phyloP scores from a whole-genome alignment of 169 alveolate genomes.

The Plasmodium knowlesi region DNA sequence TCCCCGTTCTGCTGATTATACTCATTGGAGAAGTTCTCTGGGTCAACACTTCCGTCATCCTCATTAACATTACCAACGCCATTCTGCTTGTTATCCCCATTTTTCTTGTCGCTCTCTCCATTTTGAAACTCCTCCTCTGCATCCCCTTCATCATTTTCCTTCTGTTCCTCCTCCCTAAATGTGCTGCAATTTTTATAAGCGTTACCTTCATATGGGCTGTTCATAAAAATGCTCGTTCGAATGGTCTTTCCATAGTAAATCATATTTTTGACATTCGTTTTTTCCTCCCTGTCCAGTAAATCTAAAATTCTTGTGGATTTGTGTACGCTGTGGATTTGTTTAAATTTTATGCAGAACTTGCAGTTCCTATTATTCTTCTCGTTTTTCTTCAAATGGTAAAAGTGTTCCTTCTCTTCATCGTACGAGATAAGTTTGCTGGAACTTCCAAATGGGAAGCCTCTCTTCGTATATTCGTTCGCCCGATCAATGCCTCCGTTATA shows the following conservation, averaged over 20 bases:
- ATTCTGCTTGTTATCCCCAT: not conserved
- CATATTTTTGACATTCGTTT: conserved; percentile 45
- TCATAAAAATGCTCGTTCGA: conserved; percentile 58
- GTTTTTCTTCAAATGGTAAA: conserved; percentile 54
- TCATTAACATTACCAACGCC: not conserved
- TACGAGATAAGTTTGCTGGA: conserved; percentile 15
- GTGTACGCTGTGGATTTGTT: conserved; percentile 35
- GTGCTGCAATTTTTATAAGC: conserved; percentile 47
- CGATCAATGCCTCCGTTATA: not conserved
- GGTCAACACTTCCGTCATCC: not conserved
- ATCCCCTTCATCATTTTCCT: not conserved
- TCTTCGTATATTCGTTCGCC: not conserved
- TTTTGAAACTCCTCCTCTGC: not conserved
- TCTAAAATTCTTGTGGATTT: conserved; percentile 24
- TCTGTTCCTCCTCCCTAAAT: conserved; percentile 6
- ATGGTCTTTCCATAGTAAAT: conserved; percentile 68
- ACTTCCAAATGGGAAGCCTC: not conserved
- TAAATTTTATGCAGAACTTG: conserved; percentile 63
- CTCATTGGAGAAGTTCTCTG: not conserved
- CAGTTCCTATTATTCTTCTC: conserved; percentile 29
- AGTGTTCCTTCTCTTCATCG: conserved; percentile 75
- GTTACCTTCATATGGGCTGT: conserved; percentile 58
- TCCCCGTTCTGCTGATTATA: not conserved
- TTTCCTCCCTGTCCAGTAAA: conserved; percentile 27
- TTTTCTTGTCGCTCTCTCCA: too few species aligned